phyloP scores from a whole-genome alignment of 768 basidiomycete genomes.

The Cubamyces lactineus region DNA sequence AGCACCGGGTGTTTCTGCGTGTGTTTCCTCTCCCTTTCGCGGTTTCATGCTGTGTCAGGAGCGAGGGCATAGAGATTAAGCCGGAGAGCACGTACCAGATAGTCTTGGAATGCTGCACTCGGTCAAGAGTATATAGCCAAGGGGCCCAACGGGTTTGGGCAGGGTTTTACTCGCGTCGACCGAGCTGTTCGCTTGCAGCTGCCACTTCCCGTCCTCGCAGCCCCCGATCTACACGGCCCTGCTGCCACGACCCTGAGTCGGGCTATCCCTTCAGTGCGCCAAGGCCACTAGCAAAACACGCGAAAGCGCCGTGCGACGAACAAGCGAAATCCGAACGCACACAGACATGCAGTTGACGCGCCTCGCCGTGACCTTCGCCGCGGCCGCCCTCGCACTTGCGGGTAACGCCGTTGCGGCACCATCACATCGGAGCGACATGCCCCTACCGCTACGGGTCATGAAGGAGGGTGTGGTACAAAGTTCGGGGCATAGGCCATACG shows the following conservation, averaged over 20 bases:
- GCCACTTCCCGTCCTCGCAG: background rate
- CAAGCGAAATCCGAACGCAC: background rate
- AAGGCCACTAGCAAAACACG: background rate
- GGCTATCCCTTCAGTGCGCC: too few species aligned
- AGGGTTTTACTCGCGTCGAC: background rate
- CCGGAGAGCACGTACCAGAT: conserved; percentile 1
- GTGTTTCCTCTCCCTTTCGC: too few species aligned
- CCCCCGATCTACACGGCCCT: too few species aligned
- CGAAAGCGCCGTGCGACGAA: background rate
- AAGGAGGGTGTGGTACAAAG: background rate
- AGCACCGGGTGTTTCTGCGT: too few species aligned
- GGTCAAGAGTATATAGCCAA: background rate
- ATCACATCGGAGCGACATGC: background rate
- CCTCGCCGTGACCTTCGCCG: background rate
- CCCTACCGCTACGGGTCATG: conserved; percentile 1
- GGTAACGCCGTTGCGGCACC: conserved; percentile 1
- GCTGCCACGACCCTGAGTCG: too few species aligned
- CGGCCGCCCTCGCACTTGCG: background rate
- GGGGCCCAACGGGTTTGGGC: background rate
- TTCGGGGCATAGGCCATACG: background rate
- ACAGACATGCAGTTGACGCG: background rate
- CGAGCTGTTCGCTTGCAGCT: background rate
- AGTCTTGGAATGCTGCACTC: background rate
- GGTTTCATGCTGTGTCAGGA: background rate
- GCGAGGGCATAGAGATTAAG: background rate